phyloP scores from a whole-genome alignment of 345 rosid genomes.

The Euphorbia peplus region DNA sequence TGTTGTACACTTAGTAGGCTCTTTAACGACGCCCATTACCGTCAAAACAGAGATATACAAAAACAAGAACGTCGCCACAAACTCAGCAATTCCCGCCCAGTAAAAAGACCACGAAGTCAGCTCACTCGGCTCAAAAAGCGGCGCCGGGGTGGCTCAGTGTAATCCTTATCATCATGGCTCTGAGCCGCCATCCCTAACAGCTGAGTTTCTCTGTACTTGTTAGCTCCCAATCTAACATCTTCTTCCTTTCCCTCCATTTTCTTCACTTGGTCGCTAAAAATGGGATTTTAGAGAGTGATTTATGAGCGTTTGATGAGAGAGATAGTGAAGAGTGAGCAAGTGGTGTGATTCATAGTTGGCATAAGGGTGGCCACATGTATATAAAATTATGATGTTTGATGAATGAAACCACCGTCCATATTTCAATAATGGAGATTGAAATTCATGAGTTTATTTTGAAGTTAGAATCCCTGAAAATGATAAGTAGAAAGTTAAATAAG shows the following conservation, averaged over 20 bases:
- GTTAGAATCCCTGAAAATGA: too few species aligned
- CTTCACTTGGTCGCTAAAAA: background rate
- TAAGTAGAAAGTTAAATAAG: too few species aligned
- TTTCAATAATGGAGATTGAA: conserved; percentile 11
- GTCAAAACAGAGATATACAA: conserved; percentile 22
- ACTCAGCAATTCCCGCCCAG: conserved; percentile 23
- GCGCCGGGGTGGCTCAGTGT: conserved; percentile 22
- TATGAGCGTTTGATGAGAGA: conserved; percentile 6
- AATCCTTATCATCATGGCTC: conserved; percentile 23
- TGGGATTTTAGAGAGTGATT: background rate
- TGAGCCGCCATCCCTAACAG: conserved; percentile 24
- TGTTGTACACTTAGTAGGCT: conserved; percentile 4
- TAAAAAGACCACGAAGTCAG: conserved; percentile 21
- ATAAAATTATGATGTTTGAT: conserved; percentile 8
- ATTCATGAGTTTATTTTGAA: too few species aligned
- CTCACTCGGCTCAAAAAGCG: conserved; percentile 12
- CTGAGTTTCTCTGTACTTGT: conserved; percentile 22
- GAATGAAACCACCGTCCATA: conserved; percentile 35
- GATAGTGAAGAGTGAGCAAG: background rate
- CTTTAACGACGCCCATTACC: conserved; percentile 17
- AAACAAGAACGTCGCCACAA: conserved; percentile 20
- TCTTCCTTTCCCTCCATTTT: conserved; percentile 26
- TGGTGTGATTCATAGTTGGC: conserved; percentile 22
- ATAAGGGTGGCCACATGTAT: conserved; percentile 18
- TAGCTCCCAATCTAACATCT: conserved; percentile 28